Evolutionary conservation across 305 asterid genomes (phyloP), one percentile per base, ranked within the genome.

Genomic region (Fraxinus velutina): DNA sequence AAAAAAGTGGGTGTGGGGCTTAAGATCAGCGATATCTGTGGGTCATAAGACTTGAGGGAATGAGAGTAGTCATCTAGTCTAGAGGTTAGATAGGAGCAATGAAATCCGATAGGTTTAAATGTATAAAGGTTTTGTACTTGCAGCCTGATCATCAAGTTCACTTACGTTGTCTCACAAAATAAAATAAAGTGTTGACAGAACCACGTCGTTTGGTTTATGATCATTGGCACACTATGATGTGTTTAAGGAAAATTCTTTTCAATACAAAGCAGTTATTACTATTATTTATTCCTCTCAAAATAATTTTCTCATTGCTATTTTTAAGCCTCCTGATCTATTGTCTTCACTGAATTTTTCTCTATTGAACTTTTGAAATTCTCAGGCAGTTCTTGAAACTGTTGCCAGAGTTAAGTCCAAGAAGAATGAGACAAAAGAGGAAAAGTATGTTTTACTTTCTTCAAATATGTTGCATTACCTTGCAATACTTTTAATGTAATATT

Each of bases 371-470:
- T 81, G 52, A 71, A 84, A 84, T 84, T 86, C 78, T 71, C 93
- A 93, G 97, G 98, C 97, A 80, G 92, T 91, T 88, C 82, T 93
- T 86, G 98, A 92, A 88, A 91, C 94, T 83, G 96, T 93, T 88
- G 98, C 98, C 75, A 88, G 95, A 86, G 91, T 93, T 74, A 88
- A 85, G 93, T 86, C 91, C 88, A 93, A 93, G 93, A 93, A 90
- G 86, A 93, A 92, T 64, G 97, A 90, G 78, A 91, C 95, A 3
- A 93, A 87, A 83, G 93, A 91, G 78, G 97, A 91, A 73, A 93
- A 92, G 98, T 93, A 90, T 72, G 96, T 86, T 81, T 84, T 81
- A 82, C 76, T 74, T 37, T 79, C 70, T 75, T 13, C 78, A 62
- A 83, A 71, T 76, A 77, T 79, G 37, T 30, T 57, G 57, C 72